Base-by-base conservation (phyloP, 805 yeast species). In the Candida montana region DNA sequence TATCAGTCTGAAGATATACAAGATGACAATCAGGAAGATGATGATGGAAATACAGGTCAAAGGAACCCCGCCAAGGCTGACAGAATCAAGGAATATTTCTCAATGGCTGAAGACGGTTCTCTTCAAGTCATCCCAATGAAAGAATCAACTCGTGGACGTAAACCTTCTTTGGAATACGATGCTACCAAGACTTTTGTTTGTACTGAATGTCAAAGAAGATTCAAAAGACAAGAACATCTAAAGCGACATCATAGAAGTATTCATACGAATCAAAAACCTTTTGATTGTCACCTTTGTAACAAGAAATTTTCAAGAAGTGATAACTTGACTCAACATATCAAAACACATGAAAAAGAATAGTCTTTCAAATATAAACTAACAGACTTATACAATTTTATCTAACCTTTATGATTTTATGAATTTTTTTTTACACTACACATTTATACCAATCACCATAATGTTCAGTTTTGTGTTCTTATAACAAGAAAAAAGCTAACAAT, bases 141-240 rank as follows among this genome's bases (percentile, higher is more conserved):
- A 19, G 60, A 53, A n/a, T 60, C 74, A 38, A 72, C 77, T 3
- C 66, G 87, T 37, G 87, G 87, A 6, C 69, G 87, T 31, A 80
- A 79, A 57, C 85, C 83, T 19, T 74, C 80, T 32, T 63, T 73
- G 47, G 75, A 73, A 37, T 79, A 75, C 16, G 85, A 79, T 52
- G 53, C 58, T 7, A 38, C 72, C 10, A 81, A 81, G 59, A 77
- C 77, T 32, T 82, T 72, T 55, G 74, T 74, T 24, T 83, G 90
- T 58, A 74, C 74, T 26, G 73, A 69, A 53, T 83, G 91, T 58
- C 69, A 74, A 36, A 70, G 90, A 50, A 58, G 75, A 35, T 83
- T 83, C 62, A 78, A 81, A 55, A 70, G 93, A 50, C 87, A 82
- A 57, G 93, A 83, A 54, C 93, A 83, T 59, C 63, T 83, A 51